Evolutionary conservation across 2,329 filamentous ascomycete genomes (phyloP).

Genomic region (Beauveria brongniartii): DNA sequence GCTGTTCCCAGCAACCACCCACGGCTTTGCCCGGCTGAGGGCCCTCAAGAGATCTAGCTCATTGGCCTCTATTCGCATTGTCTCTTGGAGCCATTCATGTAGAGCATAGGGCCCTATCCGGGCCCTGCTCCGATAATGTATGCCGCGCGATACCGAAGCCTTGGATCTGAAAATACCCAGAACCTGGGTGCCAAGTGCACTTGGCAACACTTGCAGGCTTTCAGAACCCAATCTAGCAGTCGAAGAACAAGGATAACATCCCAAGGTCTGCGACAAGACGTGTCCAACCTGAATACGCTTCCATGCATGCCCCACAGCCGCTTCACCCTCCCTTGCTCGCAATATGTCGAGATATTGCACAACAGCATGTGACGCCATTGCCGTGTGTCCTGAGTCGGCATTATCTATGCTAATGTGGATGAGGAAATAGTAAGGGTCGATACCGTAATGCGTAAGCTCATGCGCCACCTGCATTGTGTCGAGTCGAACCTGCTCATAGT

Average conservation of each 20-base stretch:
- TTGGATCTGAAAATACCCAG: background rate
- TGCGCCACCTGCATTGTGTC: constrained; percentile 18
- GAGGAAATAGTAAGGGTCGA: constrained; percentile 38
- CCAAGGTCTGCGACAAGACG: constrained; percentile 15
- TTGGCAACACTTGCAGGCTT: background rate
- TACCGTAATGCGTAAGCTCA: constrained; percentile 33
- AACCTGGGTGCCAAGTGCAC: background rate
- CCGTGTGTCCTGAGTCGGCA: constrained; percentile 36
- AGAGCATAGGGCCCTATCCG: background rate
- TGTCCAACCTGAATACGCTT: constrained; percentile 35
- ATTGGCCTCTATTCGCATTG: background rate
- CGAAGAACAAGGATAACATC: background rate
- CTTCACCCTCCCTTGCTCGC: background rate
- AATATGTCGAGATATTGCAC: constrained; percentile 25
- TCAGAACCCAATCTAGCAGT: background rate
- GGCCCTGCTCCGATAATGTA: background rate
- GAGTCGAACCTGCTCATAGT: constrained; percentile 34
- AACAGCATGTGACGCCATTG: constrained; percentile 34
- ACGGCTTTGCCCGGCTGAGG: constrained; percentile 16
- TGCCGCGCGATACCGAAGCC: background rate
- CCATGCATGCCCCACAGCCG: constrained; percentile 26
- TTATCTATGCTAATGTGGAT: constrained; percentile 44
- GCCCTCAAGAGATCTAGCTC: background rate
- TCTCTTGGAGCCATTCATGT: background rate
- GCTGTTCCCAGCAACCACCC: constrained; percentile 32